Evolutionary conservation across 176 grass and related monocot species (phyloP), one percentile per base, ranked within the genome.

Genomic region (Aegilops longissima): DNA sequence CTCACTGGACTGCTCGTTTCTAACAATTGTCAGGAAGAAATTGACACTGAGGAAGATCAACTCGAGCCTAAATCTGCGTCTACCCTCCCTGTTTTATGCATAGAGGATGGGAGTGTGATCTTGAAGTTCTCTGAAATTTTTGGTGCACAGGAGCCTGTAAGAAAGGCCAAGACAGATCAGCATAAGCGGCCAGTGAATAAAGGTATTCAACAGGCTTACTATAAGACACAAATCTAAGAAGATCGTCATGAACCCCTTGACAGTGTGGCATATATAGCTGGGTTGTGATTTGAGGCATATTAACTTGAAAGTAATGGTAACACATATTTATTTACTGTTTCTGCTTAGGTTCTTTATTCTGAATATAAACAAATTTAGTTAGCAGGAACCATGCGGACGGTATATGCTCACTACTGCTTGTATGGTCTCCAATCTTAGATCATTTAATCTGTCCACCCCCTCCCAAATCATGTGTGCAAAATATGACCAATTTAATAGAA

Each of bases 61-160:
- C 81, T 76, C 18, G 87, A 88, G 56, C 82, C 88, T 81, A 75
- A 85, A 82, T 68, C 27, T 87, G 87, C 20, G 74, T 59, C 87
- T 87, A 90, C 90, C 27, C 92, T 98, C 82, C 97, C 97, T 82
- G 90, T 98, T 84, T 69, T 98, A 80, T 98, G 88, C 84, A 78
- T 94, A 79, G 97, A 98, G 67, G 90, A 94, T 88, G 97, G 94
- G 47, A 81, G 65, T 45, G 92, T 88, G 58, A 95, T 98, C 66
- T 83, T 98, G 82, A 98, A 68, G 83, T 98, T 98, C 86, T 93
- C 97, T 82, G 97, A 98, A 89, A 96, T 98, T 82, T 98, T 98
- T 90, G 93, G 97, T 77, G 84, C 86, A 25, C 90, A 93, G 65
- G 97, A 92, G 36, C 87, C 92, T 90, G 54, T 78, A 80, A 96